These are phyloP conservation scores for Dactylellina haptotyla DNA, from an alignment of 2,329 filamentous ascomycete genomes.

Conservation along the genomic window DNA sequence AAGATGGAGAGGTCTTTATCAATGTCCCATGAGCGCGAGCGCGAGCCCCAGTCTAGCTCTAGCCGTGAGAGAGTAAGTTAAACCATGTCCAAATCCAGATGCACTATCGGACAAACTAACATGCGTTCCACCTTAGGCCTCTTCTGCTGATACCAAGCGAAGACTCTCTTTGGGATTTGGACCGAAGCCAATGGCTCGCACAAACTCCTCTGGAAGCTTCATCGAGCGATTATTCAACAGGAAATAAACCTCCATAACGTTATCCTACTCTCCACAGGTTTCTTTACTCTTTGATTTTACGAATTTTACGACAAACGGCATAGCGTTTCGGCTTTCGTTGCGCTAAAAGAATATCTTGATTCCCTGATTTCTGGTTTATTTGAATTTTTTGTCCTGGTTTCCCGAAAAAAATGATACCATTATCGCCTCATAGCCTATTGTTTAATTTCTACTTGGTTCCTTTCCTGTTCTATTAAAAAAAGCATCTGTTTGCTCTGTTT, in stretches of 20 bases:
- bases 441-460: conserved; percentile 22
- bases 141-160: conserved; percentile 42
- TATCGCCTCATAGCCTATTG: conserved; percentile 30
- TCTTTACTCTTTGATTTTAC: neutral
- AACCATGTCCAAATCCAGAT: neutral
- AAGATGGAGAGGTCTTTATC: conserved; percentile 46
- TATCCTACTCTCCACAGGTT: no score
- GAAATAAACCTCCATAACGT: conserved; percentile 2
- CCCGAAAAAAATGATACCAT: conserved; percentile 43
- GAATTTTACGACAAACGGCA: conserved; percentile 1
- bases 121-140: conserved; percentile 20
- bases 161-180: conserved; percentile 40
- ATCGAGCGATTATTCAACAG: conserved; percentile 41
- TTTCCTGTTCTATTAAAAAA: conserved; percentile 8
- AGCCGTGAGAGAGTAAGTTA: conserved; percentile 43
- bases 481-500: conserved; percentile 1
- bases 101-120: neutral
- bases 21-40: conserved; percentile 32
- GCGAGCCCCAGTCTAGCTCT: conserved; percentile 7
- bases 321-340: neutral
- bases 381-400: neutral
- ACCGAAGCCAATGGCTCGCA: conserved; percentile 37
- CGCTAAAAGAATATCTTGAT: neutral
- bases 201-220: conserved; percentile 27
- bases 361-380: neutral